Evolutionary conservation across 2,329 filamentous ascomycete genomes (phyloP), one percentile per base, ranked within the genome.

Genomic region (Aureobasidium pullulans): DNA sequence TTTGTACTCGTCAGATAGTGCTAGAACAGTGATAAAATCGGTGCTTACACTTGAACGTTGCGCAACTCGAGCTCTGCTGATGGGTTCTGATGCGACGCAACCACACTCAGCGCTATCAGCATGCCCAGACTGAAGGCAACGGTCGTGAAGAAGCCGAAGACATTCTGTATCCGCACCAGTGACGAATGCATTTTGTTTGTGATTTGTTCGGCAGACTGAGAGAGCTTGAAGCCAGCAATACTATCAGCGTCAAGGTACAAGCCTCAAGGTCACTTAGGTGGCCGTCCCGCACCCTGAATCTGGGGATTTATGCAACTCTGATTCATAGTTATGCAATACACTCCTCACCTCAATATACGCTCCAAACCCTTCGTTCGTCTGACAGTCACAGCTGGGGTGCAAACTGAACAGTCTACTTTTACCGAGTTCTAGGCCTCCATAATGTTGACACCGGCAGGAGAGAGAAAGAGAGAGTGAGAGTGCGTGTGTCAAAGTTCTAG

Each of bases 61-160:
- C 84, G 84, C 48, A 90, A 75, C 64, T 81, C 77, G 61, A 96
- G 77, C 58, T 73, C 80, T 11, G 84, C 84, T 48, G 75, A 83
- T 0, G 90, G 90, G 6, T 81, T 81, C 64, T 90, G 87, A 4
- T 87, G 83, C 61, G 79, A 79, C 67, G 87, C 75, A 67, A 96
- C 74, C 68, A 92, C 90, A 40, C 90, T 92, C 53, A 88, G 78
- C 49, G 93, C 92, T 67, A 96, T 89, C 61, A 95, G 77, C 58
- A 82, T 83, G 56, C 85, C 92, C 58, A 96, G 82, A 60, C 84
- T 83, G 70, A 96, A 94, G 60, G 88, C 87, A 64, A 96, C 91
- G 29, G 91, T 95, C 16, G 94, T 97, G 81, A 97, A 96, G 84
- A 96, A 96, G 74, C 94, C 91, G 73, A 99, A 99, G 73, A 91